Conservation (phyloP, 495 filamentous ascomycete genomes). For the Aspergillus ellipticus region DNA sequence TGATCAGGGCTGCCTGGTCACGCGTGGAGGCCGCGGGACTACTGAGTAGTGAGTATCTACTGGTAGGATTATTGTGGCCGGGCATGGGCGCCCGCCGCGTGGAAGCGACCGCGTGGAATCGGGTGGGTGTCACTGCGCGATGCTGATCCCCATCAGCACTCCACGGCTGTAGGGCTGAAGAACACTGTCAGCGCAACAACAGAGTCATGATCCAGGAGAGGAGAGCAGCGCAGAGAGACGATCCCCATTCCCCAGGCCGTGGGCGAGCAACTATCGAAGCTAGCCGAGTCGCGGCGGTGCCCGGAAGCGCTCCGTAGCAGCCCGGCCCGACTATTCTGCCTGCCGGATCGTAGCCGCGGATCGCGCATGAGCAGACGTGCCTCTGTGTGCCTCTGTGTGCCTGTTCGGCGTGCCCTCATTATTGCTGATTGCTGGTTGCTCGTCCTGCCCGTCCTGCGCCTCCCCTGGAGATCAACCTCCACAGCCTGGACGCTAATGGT, state of each 20-base stretch:
- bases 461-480: not conserved
- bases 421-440: too few species aligned
- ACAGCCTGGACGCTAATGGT: not conserved
- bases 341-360: not conserved
- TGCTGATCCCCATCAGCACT: not conserved
- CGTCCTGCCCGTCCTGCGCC: not conserved
- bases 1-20: too few species aligned
- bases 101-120: not conserved
- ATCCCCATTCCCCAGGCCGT: too few species aligned
- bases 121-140: not conserved
- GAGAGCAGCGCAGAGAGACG: not conserved
- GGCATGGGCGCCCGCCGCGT: too few species aligned
- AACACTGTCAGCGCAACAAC: not conserved
- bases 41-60: too few species aligned
- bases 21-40: too few species aligned
- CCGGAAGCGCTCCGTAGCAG: not conserved
- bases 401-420: too few species aligned
- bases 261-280: too few species aligned
- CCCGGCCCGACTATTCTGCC: not conserved
- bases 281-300: too few species aligned
- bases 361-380: not conserved
- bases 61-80: too few species aligned
- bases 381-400: too few species aligned
- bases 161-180: not conserved
- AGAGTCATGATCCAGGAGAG: not conserved